Evolutionary conservation across 441 rosid genomes (phyloP), one percentile per base, ranked within the genome.

Genomic region (Pelargonium exstipulatum): DNA sequence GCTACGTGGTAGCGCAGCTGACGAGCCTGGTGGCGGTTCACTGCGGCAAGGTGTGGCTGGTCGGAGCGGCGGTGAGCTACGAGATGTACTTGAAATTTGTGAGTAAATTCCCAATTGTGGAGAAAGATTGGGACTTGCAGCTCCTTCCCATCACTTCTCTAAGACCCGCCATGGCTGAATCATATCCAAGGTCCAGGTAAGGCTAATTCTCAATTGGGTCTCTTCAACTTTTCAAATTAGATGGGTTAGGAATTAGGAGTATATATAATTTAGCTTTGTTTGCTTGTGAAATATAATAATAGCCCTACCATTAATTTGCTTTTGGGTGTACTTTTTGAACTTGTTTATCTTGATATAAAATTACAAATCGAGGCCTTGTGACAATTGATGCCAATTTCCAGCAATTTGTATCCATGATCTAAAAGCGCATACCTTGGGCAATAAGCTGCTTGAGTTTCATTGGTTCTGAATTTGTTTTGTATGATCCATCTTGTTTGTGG

Each of bases 51-150:
- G 49, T 90, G 35, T 85, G 92, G 92, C 71, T 90, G 69, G 79
- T 92, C 1, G 95, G 85, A 4, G 75, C 85, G 43, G 85, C 80
- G 0, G 84, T 75, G 16, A 87, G 49, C 22, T 17, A 53, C 67
- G 98, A 93, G 69, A 82, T 76, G 37, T 93, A 85, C 77, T 64
- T 69, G 46, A 87, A 84, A 71, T 77, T 89, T 62, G 70, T 71
- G 6, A 80, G 65, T 2, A 73, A 71, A 81, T 91, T 84, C 76
- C 91, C 93, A 0, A 70, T 51, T 45, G 63, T 84, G 2, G 96
- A 87, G 62, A 81, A 77, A 73, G 91, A 88, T 3, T 93, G 92
- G 98, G 90, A 89, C 74, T 79, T 91, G 80, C 88, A 88, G 63
- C 76, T 86, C 74, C 78, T 89, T 83, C 93, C 93, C 0, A 81